These are phyloP conservation scores for Aspergillus asperescens DNA, from an alignment of 495 filamentous ascomycete species.

Conservation along the genomic window DNA sequence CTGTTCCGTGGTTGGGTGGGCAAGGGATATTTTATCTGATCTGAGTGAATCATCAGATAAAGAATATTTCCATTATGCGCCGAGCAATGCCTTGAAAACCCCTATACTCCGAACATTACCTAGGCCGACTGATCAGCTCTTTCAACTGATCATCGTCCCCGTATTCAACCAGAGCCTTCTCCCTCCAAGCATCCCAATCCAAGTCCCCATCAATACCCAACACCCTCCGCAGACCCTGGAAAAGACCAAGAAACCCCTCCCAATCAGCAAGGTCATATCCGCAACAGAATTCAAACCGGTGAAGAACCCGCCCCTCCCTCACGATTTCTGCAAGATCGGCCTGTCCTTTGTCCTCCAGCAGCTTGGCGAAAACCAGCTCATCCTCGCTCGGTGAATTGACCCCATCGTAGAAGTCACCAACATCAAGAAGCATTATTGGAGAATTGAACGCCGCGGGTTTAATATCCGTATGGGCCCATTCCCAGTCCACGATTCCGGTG, in stretches of 20 bases:
- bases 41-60: no score
- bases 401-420: slow-evolving; percentile 38
- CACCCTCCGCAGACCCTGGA: slow-evolving; percentile 30
- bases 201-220: slow-evolving; percentile 25
- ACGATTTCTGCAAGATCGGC: slow-evolving; percentile 27
- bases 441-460: slow-evolving; percentile 38
- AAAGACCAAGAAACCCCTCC: slow-evolving; percentile 39
- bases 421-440: slow-evolving; percentile 38
- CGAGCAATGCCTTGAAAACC: no score
- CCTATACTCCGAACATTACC: no score
- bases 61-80: no score
- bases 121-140: no score
- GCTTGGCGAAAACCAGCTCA: slow-evolving; percentile 27
- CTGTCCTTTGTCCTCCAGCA: slow-evolving; percentile 30
- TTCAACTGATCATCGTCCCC: slow-evolving; percentile 24
- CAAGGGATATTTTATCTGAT: no score
- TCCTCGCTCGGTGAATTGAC: slow-evolving; percentile 31
- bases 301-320: slow-evolving; percentile 29
- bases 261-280: slow-evolving; percentile 35
- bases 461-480: slow-evolving; percentile 34
- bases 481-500: slow-evolving; percentile 43
- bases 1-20: no score
- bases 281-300: slow-evolving; percentile 36
- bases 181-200: slow-evolving; percentile 33
- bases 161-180: slow-evolving; percentile 25